Percentiles rank a stretch among this genome's conserved stretches.
Evolutionary conservation across 371 early-diverging fungal genomes (phyloP).

Genomic region (Dentiscutata heterogama): DNA sequence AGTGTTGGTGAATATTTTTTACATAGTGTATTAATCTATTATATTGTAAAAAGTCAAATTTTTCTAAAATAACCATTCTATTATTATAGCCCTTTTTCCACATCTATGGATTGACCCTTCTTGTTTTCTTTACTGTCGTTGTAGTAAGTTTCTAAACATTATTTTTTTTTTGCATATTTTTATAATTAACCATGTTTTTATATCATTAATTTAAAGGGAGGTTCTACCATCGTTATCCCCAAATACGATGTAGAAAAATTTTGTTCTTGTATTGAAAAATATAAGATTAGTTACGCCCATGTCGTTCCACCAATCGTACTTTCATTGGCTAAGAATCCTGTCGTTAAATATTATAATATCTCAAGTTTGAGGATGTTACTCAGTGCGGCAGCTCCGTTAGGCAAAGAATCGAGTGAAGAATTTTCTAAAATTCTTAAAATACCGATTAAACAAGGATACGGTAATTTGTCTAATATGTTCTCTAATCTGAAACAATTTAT

Average conservation of each 20-base stretch:
- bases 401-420: conserved; percentile 54
- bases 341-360: conserved; percentile 73
- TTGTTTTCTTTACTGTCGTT: too few relatives aligned
- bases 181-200: too few relatives aligned
- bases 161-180: too few relatives aligned
- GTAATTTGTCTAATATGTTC: not conserved
- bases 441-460: conserved; percentile 46
- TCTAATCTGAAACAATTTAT: conserved; percentile 40
- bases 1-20: too few relatives aligned
- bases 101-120: too few relatives aligned
- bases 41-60: too few relatives aligned
- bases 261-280: conserved; percentile 69
- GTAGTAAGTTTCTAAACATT: too few relatives aligned
- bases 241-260: conserved; percentile 68
- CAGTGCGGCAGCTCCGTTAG: conserved; percentile 88
- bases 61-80: too few relatives aligned
- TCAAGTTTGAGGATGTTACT: conserved; percentile 66
- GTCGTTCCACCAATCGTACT: conserved; percentile 86
- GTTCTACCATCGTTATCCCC: conserved; percentile 61
- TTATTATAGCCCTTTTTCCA: too few relatives aligned
- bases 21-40: too few relatives aligned
- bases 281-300: conserved; percentile 73
- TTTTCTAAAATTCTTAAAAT: not conserved
- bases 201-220: conserved; percentile 31
- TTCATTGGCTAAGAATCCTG: conserved; percentile 66